phyloP scores from a whole-genome alignment of 139 green algal species.

The Raphidocelis subcapitata region DNA sequence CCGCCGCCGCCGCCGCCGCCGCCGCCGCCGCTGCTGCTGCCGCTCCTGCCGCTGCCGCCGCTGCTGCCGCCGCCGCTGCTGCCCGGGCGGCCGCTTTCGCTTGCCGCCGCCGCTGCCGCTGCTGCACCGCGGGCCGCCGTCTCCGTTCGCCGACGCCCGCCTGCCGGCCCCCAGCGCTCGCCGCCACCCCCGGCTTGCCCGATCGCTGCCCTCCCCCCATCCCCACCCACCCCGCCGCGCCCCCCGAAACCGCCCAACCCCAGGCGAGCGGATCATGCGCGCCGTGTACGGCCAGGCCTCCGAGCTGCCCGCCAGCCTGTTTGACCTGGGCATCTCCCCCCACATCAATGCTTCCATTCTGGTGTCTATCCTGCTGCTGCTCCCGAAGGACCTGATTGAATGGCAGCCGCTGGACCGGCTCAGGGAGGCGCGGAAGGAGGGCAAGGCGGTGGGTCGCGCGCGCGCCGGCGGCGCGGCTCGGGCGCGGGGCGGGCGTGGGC shows the following conservation, averaged over 20 bases:
- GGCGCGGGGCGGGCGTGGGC: no score
- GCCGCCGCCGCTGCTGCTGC: background rate
- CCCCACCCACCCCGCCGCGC: background rate
- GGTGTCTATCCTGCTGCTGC: conserved; percentile 33
- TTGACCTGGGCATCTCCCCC: conserved; percentile 59
- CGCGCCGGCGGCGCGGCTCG: no score
- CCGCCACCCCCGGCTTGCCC: no score
- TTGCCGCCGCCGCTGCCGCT: no score
- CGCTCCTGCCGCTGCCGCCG: background rate
- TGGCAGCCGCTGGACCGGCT: conserved; percentile 34
- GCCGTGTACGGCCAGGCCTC: conserved; percentile 47
- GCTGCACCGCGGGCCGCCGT: no score
- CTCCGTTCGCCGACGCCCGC: no score
- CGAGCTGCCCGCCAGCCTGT: conserved; percentile 53
- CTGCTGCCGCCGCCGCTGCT: no score
- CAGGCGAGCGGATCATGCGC: conserved; percentile 49
- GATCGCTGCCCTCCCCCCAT: no score
- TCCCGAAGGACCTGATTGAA: conserved; percentile 32
- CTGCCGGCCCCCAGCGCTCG: no score
- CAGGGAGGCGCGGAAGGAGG: conserved; percentile 52
- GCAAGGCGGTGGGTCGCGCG: conserved; percentile 31
- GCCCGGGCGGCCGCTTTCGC: no score
- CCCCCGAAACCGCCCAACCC: background rate
- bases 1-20: background rate
- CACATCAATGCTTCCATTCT: conserved; percentile 61